Percentiles rank a stretch among this genome's conserved stretches.
Evolutionary conservation across 2,329 filamentous ascomycete genomes (phyloP).

Genomic region (Aspergillus intermedius): DNA sequence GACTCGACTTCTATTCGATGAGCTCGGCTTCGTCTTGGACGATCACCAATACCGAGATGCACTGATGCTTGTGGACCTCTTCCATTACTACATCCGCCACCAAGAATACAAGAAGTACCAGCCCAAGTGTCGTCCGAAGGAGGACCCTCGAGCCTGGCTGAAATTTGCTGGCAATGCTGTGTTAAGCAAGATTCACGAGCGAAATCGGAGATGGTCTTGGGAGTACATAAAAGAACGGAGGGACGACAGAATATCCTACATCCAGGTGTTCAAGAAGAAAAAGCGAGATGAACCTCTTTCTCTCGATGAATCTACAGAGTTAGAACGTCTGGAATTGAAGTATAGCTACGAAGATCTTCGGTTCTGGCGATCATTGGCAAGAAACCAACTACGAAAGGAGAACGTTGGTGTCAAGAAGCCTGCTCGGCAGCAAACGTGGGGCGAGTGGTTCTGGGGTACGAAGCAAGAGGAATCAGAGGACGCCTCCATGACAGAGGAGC

Average conservation of each 20-base stretch:
- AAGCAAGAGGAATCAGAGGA: conserved; percentile 69
- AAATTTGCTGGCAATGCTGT: conserved; percentile 85
- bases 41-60: conserved; percentile 96
- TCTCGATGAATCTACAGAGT: conserved; percentile 62
- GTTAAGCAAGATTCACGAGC: conserved; percentile 87
- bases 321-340: conserved; percentile 76
- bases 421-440: conserved; percentile 73
- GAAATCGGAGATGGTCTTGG: conserved; percentile 92
- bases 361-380: conserved; percentile 91
- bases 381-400: conserved; percentile 92
- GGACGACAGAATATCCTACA: conserved; percentile 83
- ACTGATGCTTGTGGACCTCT: conserved; percentile 95
- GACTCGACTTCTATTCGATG: conserved; percentile 85
- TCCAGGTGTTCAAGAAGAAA: conserved; percentile 92
- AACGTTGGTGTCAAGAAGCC: conserved; percentile 78
- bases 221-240: conserved; percentile 87
- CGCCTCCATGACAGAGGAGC: conserved; percentile 85
- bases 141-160: conserved; percentile 89
- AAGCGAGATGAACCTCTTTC: conserved; percentile 65
- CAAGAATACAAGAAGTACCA: conserved; percentile 94
- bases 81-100: conserved; percentile 96
- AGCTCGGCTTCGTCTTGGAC: conserved; percentile 95
- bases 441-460: conserved; percentile 84
- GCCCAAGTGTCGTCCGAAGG: conserved; percentile 75
- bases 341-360: conserved; percentile 89